Evolutionary conservation across 2,329 filamentous ascomycete species (phyloP).

Genomic region (Pseudopithomyces chartarum): DNA sequence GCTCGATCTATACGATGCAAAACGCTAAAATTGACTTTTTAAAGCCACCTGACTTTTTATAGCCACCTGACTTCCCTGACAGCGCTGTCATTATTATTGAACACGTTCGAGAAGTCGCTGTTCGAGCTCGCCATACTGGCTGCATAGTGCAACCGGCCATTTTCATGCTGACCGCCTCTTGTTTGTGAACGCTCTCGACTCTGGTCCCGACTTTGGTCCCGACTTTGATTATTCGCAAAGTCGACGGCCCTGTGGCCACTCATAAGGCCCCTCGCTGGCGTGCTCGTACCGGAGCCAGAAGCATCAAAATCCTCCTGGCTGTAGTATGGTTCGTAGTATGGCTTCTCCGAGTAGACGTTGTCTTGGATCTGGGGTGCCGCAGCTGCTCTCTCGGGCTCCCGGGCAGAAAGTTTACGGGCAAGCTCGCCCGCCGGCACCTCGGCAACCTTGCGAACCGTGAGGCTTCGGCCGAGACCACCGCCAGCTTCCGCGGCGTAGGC

Average conservation of each 20-base stretch:
- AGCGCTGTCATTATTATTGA: not conserved
- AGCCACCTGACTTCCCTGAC: not conserved
- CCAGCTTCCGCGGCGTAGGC: conserved; percentile 5
- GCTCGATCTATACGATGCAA: too few species aligned
- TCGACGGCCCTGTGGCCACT: not conserved
- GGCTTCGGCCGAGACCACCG: conserved; percentile 23
- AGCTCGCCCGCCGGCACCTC: not conserved
- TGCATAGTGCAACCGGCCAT: not conserved
- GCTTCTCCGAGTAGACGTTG: not conserved
- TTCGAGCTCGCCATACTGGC: not conserved
- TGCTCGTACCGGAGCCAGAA: not conserved
- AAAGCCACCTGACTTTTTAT: not conserved
- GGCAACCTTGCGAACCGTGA: conserved; percentile 27
- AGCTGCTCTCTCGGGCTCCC: not conserved
- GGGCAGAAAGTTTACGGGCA: not conserved
- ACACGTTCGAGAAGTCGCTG: not conserved
- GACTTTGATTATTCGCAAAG: not conserved
- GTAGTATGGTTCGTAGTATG: not conserved
- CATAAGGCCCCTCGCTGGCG: not conserved
- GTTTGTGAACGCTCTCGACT: not conserved
- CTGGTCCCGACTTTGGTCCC: not conserved
- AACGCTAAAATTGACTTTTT: not conserved
- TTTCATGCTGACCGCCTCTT: not conserved
- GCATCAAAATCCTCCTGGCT: not conserved
- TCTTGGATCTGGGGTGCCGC: not conserved